A percentile compares a stretch with the other conserved stretches of the same genome.
Conservation (phyloP, 306 rosid genomes). For the Citrullus mucosospermus region DNA sequence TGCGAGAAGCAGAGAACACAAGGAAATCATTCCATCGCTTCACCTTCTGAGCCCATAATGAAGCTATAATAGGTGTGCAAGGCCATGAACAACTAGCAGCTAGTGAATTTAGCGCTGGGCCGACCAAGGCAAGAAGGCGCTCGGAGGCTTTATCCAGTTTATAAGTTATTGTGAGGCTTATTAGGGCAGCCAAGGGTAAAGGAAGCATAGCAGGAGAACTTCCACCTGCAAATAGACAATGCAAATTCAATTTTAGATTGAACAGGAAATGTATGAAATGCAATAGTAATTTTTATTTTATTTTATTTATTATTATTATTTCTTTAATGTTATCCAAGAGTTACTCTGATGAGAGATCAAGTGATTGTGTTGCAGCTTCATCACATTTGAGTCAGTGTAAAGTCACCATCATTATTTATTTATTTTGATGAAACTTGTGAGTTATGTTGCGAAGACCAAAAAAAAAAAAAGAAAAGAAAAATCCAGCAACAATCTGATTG, state of each 20-base stretch:
- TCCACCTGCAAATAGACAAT: conserved; percentile 47
- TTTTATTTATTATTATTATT: too few relatives aligned
- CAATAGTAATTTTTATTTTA: not conserved
- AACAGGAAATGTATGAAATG: not conserved
- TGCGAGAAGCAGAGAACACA: conserved; percentile 59
- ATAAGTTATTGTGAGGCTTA: conserved; percentile 74
- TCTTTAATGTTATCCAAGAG: not conserved
- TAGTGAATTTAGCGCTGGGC: conserved; percentile 53
- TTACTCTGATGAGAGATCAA: not conserved
- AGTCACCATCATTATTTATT: too few relatives aligned
- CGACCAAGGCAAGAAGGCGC: conserved; percentile 47
- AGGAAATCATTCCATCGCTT: conserved; percentile 78
- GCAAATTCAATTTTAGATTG: conserved; percentile 11
- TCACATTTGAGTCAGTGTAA: too few relatives aligned
- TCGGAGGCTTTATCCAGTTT: conserved; percentile 63
- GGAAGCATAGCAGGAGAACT: conserved; percentile 67
- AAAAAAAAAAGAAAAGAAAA: too few relatives aligned
- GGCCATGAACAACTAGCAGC: conserved; percentile 93
- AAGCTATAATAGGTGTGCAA: conserved; percentile 58
- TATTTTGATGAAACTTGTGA: too few relatives aligned
- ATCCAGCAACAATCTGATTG: too few relatives aligned
- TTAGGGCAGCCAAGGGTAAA: conserved; percentile 85
- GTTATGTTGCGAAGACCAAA: too few relatives aligned
- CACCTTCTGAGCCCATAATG: conserved; percentile 77
- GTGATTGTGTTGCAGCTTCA: too few relatives aligned